Percentiles rank a stretch among this genome's conserved stretches.
These are phyloP conservation scores for Catharanthus roseus DNA, from an alignment of 257 asterid genomes.

Conservation along the genomic window DNA sequence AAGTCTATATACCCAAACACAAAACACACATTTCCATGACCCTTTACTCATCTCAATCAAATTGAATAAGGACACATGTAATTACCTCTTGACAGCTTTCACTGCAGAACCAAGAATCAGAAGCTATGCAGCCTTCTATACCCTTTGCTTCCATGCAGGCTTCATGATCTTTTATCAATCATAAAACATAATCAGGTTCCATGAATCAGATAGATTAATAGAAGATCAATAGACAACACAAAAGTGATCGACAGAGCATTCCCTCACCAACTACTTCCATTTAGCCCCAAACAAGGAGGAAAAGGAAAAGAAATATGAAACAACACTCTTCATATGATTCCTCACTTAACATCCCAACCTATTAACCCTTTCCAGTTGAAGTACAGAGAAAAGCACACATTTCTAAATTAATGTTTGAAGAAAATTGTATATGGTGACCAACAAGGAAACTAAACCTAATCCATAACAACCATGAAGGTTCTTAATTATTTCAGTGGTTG, in stretches of 20 bases:
- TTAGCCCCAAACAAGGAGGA: constrained; percentile 4
- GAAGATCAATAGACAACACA: constrained; percentile 1
- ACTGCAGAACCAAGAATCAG: constrained; percentile 83
- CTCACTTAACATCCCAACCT: neutral
- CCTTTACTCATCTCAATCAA: constrained; percentile 2
- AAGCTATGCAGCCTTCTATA: constrained; percentile 33
- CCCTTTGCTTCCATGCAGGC: constrained; percentile 54
- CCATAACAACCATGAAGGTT: neutral
- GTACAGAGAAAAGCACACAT: neutral
- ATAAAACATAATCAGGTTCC: constrained; percentile 17
- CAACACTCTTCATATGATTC: neutral
- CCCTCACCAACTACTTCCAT: neutral
- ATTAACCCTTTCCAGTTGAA: neutral
- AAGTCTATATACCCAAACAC: neutral
- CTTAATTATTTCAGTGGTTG: neutral
- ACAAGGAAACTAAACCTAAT: neutral
- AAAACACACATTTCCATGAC: neutral
- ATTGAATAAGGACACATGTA: constrained; percentile 11
- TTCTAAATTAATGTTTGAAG: neutral
- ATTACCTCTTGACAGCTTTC: constrained; percentile 78
- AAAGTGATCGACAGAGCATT: neutral
- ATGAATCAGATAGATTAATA: constrained; percentile 4
- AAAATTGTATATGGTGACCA: neutral
- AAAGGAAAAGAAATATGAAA: neutral
- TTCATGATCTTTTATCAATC: constrained; percentile 66